These are phyloP conservation scores for Psilocybe tampanensis DNA, from an alignment of 768 basidiomycete species.

Conservation along the genomic window DNA sequence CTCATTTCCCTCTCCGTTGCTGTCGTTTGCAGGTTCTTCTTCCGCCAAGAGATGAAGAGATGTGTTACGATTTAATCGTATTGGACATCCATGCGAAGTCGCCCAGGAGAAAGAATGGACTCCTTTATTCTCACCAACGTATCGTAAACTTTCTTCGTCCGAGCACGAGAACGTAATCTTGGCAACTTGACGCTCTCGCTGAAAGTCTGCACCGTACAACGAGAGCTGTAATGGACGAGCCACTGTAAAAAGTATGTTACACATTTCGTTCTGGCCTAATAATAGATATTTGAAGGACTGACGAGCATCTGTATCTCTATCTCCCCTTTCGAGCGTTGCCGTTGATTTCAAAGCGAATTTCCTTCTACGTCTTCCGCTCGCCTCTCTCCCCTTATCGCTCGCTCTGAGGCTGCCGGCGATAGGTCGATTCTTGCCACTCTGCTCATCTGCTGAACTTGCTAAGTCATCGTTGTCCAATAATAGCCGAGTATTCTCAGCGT, in stretches of 20 bases:
- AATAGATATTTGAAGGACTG: neutral
- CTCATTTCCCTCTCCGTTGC: slow-evolving; percentile 16
- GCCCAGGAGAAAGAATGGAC: slow-evolving; percentile 27
- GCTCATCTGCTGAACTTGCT: slow-evolving; percentile 3
- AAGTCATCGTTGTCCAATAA: neutral
- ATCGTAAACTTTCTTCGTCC: slow-evolving; percentile 15
- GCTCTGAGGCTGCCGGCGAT: neutral
- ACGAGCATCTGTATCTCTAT: neutral
- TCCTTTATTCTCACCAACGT: slow-evolving; percentile 15
- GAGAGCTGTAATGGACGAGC: slow-evolving; percentile 4
- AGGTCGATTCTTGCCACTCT: neutral
- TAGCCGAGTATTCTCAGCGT: slow-evolving; percentile 1
- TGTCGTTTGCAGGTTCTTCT: slow-evolving; percentile 12
- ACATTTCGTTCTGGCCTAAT: neutral
- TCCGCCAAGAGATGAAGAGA: neutral
- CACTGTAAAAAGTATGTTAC: neutral
- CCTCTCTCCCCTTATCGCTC: neutral
- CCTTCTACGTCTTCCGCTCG: neutral
- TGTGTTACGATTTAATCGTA: neutral
- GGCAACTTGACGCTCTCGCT: neutral
- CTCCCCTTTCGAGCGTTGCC: neutral
- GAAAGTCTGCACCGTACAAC: slow-evolving; percentile 3
- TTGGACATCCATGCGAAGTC: slow-evolving; percentile 31
- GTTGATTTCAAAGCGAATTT: neutral
- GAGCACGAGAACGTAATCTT: slow-evolving; percentile 15